Conservation (phyloP, 1,139 yeast species). For the Candida glucosophila region DNA sequence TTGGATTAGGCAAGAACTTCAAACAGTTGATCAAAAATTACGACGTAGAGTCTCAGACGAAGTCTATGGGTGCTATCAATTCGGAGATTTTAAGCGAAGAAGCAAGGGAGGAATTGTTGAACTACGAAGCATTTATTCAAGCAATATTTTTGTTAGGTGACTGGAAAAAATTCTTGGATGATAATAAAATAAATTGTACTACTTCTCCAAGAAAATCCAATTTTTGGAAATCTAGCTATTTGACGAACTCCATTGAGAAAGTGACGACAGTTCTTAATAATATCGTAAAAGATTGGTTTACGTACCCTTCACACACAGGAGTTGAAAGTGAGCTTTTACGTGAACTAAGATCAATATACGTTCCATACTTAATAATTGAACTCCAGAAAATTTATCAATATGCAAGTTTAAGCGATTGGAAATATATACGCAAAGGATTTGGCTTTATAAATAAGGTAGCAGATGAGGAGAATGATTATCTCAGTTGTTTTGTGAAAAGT, state of each 20-base stretch:
- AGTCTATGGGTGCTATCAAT: conserved; percentile 5
- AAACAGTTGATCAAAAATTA: conserved; percentile 48
- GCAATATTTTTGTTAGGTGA: conserved; percentile 31
- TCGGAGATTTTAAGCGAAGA: conserved; percentile 20
- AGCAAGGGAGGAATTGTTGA: conserved; percentile 41
- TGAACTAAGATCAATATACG: conserved; percentile 55
- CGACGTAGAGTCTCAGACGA: conserved; percentile 30
- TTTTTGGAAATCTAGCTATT: conserved; percentile 22
- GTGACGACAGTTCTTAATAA: conserved; percentile 18
- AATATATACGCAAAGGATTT: conserved; percentile 45
- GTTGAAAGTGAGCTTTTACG: conserved; percentile 31
- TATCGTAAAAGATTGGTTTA: conserved; percentile 28
- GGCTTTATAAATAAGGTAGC: conserved; percentile 45
- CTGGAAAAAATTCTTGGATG: conserved; percentile 27
- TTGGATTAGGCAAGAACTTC: conserved; percentile 44
- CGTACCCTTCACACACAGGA: conserved; percentile 19
- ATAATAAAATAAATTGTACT: conserved; percentile 9
- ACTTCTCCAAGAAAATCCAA: conserved; percentile 5
- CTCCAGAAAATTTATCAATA: conserved; percentile 46
- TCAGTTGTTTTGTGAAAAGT: conserved; percentile 46
- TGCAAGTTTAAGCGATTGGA: conserved; percentile 29
- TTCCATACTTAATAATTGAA: conserved; percentile 67
- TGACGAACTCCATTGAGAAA: conserved; percentile 32
- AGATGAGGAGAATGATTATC: conserved; percentile 33
- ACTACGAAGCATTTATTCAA: conserved; percentile 39